phyloP scores from a whole-genome alignment of 495 filamentous ascomycete genomes.

The Penicillium canariense region DNA sequence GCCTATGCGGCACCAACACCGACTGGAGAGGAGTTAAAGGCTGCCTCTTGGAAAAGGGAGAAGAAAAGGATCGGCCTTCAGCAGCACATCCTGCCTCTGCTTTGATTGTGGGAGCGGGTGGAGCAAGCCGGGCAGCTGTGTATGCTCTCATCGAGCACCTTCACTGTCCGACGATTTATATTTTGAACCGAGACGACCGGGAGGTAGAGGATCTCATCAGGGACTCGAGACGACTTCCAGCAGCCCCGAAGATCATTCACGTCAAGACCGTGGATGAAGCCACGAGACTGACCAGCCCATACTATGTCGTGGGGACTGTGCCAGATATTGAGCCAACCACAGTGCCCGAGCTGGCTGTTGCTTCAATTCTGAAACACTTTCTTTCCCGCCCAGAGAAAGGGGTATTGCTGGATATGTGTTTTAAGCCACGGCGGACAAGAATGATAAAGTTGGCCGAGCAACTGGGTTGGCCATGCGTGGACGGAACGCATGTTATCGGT shows the following conservation, averaged over 20 bases:
- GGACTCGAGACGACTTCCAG: constrained; percentile 27
- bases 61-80: constrained; percentile 38
- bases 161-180: constrained; percentile 55
- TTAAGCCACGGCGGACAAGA: constrained; percentile 62
- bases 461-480: constrained; percentile 58
- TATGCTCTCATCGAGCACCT: constrained; percentile 59
- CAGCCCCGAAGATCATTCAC: constrained; percentile 42
- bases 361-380: constrained; percentile 52
- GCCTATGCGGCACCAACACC: constrained; percentile 65
- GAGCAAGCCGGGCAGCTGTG: constrained; percentile 60
- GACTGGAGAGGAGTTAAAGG: constrained; percentile 63
- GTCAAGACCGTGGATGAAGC: constrained; percentile 53
- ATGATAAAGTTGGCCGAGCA: constrained; percentile 50
- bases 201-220: constrained; percentile 58
- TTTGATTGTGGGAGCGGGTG: constrained; percentile 60
- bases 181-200: constrained; percentile 58
- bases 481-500: constrained; percentile 64
- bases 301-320: constrained; percentile 58
- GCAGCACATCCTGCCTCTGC: constrained; percentile 27
- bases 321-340: constrained; percentile 60
- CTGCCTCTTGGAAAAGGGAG: constrained; percentile 44
- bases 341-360: constrained; percentile 47
- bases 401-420: constrained; percentile 69
- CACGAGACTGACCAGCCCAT: constrained; percentile 44
- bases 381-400: constrained; percentile 46